Percentiles rank a stretch among this genome's conserved stretches.
Conservation (phyloP, 1,139 yeast genomes). For the Yamadazyma blattariae region DNA sequence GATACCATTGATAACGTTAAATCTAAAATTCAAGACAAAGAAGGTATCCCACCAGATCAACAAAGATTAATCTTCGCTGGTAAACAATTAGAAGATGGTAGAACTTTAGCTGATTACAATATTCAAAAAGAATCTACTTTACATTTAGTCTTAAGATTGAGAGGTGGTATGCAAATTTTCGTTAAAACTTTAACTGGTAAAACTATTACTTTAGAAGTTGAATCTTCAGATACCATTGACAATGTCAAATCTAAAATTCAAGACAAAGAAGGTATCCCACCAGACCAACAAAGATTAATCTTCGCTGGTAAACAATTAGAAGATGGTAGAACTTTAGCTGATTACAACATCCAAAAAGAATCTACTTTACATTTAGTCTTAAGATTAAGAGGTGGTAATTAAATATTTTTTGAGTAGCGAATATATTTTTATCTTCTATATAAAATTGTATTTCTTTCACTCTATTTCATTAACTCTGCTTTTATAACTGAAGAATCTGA, state of each 20-base stretch:
- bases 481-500: conserved; percentile 31
- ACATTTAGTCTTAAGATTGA: conserved; percentile 94
- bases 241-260: conserved; percentile 55
- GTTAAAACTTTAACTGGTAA: conserved; percentile 65
- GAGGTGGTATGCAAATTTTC: conserved; percentile 87
- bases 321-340: conserved; percentile 66
- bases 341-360: conserved; percentile 66
- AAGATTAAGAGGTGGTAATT: conserved; percentile 63
- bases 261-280: conserved; percentile 53
- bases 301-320: conserved; percentile 62
- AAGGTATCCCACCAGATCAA: conserved; percentile 97
- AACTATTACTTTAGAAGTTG: conserved; percentile 68
- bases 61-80: conserved; percentile 98
- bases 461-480: conserved; percentile 20
- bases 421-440: too few relatives aligned
- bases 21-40: conserved; percentile 97
- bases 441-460: too few relatives aligned
- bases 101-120: conserved; percentile 54
- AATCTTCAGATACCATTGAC: conserved; percentile 71
- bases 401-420: too few relatives aligned
- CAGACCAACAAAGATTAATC: conserved; percentile 53
- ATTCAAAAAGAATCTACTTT: conserved; percentile 64
- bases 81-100: conserved; percentile 97
- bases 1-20: conserved; percentile 74
- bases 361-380: conserved; percentile 56